phyloP scores from a whole-genome alignment of 2,329 filamentous ascomycete genomes.

The Talaromyces sp. region DNA sequence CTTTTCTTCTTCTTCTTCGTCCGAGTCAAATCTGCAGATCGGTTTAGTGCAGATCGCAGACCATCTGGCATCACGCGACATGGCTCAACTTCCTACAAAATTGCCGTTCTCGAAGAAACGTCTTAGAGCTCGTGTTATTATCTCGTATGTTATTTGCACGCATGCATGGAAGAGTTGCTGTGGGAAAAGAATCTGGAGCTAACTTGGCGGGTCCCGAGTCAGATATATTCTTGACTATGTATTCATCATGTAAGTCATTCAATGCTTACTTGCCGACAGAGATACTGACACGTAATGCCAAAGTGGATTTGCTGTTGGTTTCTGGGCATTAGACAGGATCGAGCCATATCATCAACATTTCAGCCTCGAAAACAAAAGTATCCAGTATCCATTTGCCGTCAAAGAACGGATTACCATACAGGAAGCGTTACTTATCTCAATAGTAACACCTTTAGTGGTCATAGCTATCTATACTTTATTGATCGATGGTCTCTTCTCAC shows the following conservation, averaged over 20 bases:
- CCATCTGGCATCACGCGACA: slow-evolving; percentile 15
- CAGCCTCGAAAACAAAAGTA: slow-evolving; percentile 51
- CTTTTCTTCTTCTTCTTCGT: too few species aligned
- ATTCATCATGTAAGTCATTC: slow-evolving; percentile 50
- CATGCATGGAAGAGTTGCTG: neutral
- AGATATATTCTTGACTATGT: slow-evolving; percentile 57
- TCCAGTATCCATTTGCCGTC: slow-evolving; percentile 55
- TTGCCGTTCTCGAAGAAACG: slow-evolving; percentile 52
- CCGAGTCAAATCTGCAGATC: neutral
- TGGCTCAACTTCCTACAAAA: slow-evolving; percentile 35
- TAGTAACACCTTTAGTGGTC: slow-evolving; percentile 46
- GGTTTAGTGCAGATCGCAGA: neutral
- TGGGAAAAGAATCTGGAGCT: neutral
- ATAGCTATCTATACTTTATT: slow-evolving; percentile 54
- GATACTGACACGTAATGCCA: neutral
- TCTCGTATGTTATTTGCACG: slow-evolving; percentile 43
- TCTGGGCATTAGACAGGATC: slow-evolving; percentile 49
- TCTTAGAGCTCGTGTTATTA: slow-evolving; percentile 46
- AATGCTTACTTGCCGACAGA: too few species aligned
- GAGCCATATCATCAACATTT: slow-evolving; percentile 56
- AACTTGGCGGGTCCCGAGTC: neutral
- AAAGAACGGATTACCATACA: slow-evolving; percentile 51
- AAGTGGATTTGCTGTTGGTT: slow-evolving; percentile 42
- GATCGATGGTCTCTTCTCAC: slow-evolving; percentile 56
- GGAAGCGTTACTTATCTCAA: slow-evolving; percentile 46